These are phyloP conservation scores for Trametes hirsuta DNA, from an alignment of 1,284 basidiomycete species.

Conservation along the genomic window DNA sequence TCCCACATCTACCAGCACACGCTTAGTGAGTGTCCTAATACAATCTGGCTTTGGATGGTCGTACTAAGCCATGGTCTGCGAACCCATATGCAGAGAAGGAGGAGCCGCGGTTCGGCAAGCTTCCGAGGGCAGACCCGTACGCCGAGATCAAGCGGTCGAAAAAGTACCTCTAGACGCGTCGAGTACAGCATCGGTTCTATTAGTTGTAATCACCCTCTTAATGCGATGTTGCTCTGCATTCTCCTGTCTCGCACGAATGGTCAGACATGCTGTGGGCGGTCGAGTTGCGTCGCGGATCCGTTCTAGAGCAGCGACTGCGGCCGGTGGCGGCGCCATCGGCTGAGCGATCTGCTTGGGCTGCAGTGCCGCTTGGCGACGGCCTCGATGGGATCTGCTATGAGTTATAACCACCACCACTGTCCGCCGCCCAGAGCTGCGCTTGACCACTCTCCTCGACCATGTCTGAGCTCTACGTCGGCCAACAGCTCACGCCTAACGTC, in stretches of 20 bases:
- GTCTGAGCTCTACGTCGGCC: slow-evolving; percentile 18
- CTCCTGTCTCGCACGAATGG: neutral
- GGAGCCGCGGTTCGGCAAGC: slow-evolving; percentile 69
- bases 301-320: neutral
- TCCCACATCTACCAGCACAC: slow-evolving; percentile 68
- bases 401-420: slow-evolving; percentile 5
- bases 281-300: neutral
- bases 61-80: slow-evolving; percentile 3
- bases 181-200: slow-evolving; percentile 9
- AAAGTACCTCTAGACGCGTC: slow-evolving; percentile 45
- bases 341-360: neutral
- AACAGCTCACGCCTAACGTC: slow-evolving; percentile 20
- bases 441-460: slow-evolving; percentile 4
- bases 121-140: slow-evolving; percentile 55
- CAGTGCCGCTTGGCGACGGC: slow-evolving; percentile 23
- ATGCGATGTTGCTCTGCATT: slow-evolving; percentile 17
- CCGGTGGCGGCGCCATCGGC: slow-evolving; percentile 9
- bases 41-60: slow-evolving; percentile 1
- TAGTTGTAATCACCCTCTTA: slow-evolving; percentile 17
- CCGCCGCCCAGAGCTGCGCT: neutral
- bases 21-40: slow-evolving; percentile 57
- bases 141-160: slow-evolving; percentile 55
- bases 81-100: slow-evolving; percentile 46
- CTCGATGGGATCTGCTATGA: neutral
- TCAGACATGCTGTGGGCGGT: neutral